These are phyloP conservation scores for Boletus edulis DNA, from an alignment of 768 basidiomycete species.

Conservation along the genomic window DNA sequence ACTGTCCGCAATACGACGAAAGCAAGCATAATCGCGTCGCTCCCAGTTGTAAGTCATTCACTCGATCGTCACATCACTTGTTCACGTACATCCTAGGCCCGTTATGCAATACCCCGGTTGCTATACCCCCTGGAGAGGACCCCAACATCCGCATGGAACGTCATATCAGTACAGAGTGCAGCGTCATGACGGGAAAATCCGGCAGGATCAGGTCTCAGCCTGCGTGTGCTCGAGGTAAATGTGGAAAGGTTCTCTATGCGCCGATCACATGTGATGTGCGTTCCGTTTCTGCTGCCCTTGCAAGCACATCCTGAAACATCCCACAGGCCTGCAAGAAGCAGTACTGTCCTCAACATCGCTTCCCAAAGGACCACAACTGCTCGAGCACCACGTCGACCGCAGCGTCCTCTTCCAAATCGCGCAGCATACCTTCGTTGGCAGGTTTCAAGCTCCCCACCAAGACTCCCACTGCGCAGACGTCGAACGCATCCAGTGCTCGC, in stretches of 20 bases:
- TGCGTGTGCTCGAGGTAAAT: constrained; percentile 57
- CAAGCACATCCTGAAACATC: background rate
- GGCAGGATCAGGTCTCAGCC: constrained; percentile 49
- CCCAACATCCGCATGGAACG: constrained; percentile 80
- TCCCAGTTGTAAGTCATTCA: constrained; percentile 57
- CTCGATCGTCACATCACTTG: background rate
- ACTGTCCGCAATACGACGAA: constrained; percentile 69
- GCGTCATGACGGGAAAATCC: constrained; percentile 63
- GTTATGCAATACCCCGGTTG: constrained; percentile 71
- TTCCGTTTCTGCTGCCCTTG: constrained; percentile 12
- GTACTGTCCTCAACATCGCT: constrained; percentile 79
- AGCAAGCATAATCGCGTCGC: constrained; percentile 70
- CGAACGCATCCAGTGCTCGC: constrained; percentile 5
- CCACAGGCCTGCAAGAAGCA: constrained; percentile 64
- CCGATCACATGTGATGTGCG: constrained; percentile 75
- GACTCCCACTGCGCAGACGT: background rate
- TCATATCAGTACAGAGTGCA: constrained; percentile 66
- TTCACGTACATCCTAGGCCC: constrained; percentile 49
- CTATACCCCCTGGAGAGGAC: constrained; percentile 74
- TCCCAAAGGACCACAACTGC: constrained; percentile 71
- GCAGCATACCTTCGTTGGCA: background rate
- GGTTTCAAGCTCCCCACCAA: constrained; percentile 7
- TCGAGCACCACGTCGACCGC: constrained; percentile 15
- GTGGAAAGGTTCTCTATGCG: constrained; percentile 70
- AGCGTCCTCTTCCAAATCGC: constrained; percentile 13